Evolutionary conservation across 148 eudicot species (phyloP).

Genomic region (Rhododendron simsii): DNA sequence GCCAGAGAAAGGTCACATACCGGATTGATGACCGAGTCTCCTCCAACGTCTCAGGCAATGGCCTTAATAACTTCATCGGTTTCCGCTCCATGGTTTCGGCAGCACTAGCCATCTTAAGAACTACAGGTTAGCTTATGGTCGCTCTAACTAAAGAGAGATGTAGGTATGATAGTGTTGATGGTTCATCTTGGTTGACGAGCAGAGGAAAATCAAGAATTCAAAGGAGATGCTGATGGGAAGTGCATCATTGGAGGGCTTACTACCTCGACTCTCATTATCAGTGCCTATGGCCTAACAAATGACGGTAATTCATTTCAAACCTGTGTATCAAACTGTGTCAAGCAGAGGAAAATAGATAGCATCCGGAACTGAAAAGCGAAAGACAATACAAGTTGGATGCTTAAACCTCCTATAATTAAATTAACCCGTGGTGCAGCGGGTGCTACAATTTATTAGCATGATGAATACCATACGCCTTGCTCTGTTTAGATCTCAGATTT

Average conservation of each 20-base stretch:
- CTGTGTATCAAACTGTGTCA: neutral
- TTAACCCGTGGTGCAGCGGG: neutral
- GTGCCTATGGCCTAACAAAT: slow-evolving; percentile 55
- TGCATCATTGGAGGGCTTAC: slow-evolving; percentile 25
- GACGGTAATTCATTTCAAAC: slow-evolving; percentile 31
- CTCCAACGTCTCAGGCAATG: no score
- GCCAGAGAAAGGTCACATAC: no score
- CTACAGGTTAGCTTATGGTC: no score
- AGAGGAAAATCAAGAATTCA: slow-evolving; percentile 58
- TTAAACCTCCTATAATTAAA: neutral
- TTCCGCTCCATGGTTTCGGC: no score
- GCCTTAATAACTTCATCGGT: no score
- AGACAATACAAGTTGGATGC: neutral
- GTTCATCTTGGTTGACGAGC: neutral
- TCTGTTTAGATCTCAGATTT: neutral
- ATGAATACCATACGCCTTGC: neutral
- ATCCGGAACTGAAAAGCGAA: neutral
- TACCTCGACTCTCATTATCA: slow-evolving; percentile 21
- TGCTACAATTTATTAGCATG: neutral
- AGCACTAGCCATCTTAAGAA: no score
- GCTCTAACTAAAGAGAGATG: no score
- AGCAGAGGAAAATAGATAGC: neutral
- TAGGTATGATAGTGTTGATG: no score
- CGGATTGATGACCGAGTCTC: no score
- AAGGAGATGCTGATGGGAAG: slow-evolving; percentile 40